Conservation (phyloP, 78 protist genomes). For the Dictyostelium citrinum region DNA sequence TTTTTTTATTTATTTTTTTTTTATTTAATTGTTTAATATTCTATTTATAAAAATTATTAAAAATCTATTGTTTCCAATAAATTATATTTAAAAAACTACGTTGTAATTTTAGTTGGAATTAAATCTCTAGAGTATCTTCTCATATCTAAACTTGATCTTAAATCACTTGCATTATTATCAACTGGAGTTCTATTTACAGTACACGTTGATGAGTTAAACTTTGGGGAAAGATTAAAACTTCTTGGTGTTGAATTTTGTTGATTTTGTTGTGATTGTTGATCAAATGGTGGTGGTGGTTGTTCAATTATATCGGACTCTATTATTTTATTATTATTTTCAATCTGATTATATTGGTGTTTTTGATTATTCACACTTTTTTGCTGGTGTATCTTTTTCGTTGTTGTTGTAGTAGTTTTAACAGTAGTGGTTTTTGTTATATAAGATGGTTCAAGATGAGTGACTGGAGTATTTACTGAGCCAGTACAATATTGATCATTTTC, state of each 20-base stretch:
- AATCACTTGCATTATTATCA: background rate
- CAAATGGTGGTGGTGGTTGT: background rate
- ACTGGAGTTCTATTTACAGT: background rate
- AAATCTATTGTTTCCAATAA: too few species aligned
- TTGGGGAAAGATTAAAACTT: background rate
- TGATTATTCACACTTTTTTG: too few species aligned
- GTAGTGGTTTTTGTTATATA: background rate
- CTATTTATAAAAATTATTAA: too few species aligned
- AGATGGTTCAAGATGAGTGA: background rate
- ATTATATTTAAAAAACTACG: background rate
- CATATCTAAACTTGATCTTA: background rate
- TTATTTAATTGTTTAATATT: too few species aligned
- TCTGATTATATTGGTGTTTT: background rate
- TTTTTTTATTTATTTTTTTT: too few species aligned
- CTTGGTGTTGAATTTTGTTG: background rate
- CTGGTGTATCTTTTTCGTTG: background rate
- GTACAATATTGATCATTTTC: background rate
- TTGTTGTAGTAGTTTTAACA: background rate
- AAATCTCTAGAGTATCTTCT: constrained; percentile 37
- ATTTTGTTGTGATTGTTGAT: background rate
- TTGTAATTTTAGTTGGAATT: background rate
- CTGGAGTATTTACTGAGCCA: background rate
- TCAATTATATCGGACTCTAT: background rate
- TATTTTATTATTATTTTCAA: background rate
- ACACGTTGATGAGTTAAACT: background rate